phyloP scores from a whole-genome alignment of 805 yeast genomes.

The Metschnikowia vanudenii region DNA sequence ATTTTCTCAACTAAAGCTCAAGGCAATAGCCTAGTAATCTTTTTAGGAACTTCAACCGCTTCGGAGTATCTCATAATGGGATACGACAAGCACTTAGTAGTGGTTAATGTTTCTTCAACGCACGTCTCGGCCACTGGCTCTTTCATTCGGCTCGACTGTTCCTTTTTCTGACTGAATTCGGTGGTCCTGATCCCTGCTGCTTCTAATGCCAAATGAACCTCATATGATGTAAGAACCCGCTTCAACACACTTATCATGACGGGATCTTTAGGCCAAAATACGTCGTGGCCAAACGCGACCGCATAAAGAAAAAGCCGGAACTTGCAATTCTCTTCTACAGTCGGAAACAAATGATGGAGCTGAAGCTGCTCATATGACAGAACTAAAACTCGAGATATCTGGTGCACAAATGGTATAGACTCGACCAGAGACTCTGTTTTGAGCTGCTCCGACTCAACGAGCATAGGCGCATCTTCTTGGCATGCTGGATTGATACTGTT shows the following conservation, averaged over 20 bases:
- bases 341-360: slow-evolving; percentile 13
- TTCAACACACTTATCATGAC: slow-evolving; percentile 8
- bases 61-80: slow-evolving; percentile 2
- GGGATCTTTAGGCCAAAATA: slow-evolving; percentile 9
- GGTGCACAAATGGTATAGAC: slow-evolving; percentile 2
- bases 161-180: background rate
- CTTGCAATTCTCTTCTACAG: slow-evolving; percentile 11
- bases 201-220: background rate
- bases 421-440: slow-evolving; percentile 4
- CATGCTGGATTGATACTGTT: too few relatives aligned
- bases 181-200: background rate
- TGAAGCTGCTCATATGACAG: slow-evolving; percentile 10
- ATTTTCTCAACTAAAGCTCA: background rate
- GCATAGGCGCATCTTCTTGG: slow-evolving; percentile 10
- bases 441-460: slow-evolving; percentile 12
- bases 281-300: slow-evolving; percentile 7
- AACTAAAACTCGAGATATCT: slow-evolving; percentile 2
- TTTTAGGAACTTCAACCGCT: slow-evolving; percentile 1
- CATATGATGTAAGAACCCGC: slow-evolving; percentile 13
- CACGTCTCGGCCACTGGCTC: background rate
- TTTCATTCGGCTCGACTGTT: background rate
- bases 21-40: slow-evolving; percentile 2
- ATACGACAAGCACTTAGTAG: background rate
- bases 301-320: slow-evolving; percentile 19
- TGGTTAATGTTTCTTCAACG: background rate